phyloP scores from a whole-genome alignment of 73 alveolate genomes.

The Loxodes magnus region DNA sequence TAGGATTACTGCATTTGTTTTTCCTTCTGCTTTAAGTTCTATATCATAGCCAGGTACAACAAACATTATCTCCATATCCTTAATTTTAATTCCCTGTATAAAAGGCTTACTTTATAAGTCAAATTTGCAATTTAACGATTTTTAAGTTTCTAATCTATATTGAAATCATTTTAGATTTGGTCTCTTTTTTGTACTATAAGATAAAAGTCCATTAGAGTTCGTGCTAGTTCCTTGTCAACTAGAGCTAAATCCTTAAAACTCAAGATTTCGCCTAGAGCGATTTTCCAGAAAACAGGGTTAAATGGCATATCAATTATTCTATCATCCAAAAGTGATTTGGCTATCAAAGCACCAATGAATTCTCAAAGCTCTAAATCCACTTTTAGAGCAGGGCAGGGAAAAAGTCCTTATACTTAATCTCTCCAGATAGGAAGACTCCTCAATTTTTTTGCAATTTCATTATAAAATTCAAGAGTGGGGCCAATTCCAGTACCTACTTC shows the following conservation, averaged over 20 bases:
- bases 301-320: conserved; percentile 78
- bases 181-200: conserved; percentile 33
- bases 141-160: no score
- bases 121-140: no score
- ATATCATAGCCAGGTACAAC: conserved; percentile 74
- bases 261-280: conserved; percentile 47
- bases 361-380: no score
- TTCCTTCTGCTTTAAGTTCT: conserved; percentile 53
- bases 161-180: conserved; percentile 20
- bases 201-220: conserved; percentile 28
- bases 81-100: conserved; percentile 22
- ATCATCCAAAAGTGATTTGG: conserved; percentile 83
- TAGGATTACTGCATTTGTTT: conserved; percentile 35
- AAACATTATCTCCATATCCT: conserved; percentile 49
- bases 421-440: background rate
- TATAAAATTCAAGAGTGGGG: conserved; percentile 10
- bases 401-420: conserved; percentile 7
- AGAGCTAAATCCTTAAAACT: conserved; percentile 7
- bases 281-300: conserved; percentile 66
- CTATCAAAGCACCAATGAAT: conserved; percentile 77
- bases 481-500: conserved; percentile 13
- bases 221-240: conserved; percentile 10
- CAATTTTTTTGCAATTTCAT: background rate
- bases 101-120: background rate
- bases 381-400: conserved; percentile 8